Evolutionary conservation across 371 early-diverging fungal genomes (phyloP).

Genomic region (Mucor mucedo): DNA sequence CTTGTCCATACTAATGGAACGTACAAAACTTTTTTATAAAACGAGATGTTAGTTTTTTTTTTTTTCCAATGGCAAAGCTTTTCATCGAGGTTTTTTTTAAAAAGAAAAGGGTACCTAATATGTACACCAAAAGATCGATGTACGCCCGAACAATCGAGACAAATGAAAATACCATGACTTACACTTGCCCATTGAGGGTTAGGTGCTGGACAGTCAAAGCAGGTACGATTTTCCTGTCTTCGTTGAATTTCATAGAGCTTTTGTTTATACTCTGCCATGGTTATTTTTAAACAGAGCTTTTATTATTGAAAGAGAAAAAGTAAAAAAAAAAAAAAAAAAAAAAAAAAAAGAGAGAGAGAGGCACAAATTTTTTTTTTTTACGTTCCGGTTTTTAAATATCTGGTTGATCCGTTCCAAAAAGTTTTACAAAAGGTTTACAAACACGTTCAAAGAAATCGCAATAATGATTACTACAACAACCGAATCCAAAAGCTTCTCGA

Average conservation of each 20-base stretch:
- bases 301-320: not conserved
- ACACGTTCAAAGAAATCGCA: too few relatives aligned
- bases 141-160: constrained; percentile 94
- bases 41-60: not conserved
- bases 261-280: constrained; percentile 63
- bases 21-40: constrained; percentile 78
- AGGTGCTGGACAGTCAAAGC: constrained; percentile 85
- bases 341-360: not conserved
- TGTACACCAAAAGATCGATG: constrained; percentile 96
- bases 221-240: constrained; percentile 73
- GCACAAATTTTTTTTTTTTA: too few relatives aligned
- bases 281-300: not conserved
- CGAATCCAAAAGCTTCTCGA: too few relatives aligned
- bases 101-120: constrained; percentile 61
- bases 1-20: constrained; percentile 98
- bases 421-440: too few relatives aligned
- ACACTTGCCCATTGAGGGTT: constrained; percentile 96
- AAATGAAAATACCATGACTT: constrained; percentile 95
- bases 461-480: too few relatives aligned
- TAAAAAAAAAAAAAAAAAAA: not conserved
- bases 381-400: too few relatives aligned
- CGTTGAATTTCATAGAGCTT: constrained; percentile 74
- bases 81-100: not conserved
- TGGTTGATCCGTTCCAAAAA: too few relatives aligned
- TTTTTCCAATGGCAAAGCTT: not conserved